Percentiles rank a stretch among this genome's conserved stretches.
Evolutionary conservation across 352 stramenopile species (phyloP).

Genomic region (Globisporangium abappressorium): DNA sequence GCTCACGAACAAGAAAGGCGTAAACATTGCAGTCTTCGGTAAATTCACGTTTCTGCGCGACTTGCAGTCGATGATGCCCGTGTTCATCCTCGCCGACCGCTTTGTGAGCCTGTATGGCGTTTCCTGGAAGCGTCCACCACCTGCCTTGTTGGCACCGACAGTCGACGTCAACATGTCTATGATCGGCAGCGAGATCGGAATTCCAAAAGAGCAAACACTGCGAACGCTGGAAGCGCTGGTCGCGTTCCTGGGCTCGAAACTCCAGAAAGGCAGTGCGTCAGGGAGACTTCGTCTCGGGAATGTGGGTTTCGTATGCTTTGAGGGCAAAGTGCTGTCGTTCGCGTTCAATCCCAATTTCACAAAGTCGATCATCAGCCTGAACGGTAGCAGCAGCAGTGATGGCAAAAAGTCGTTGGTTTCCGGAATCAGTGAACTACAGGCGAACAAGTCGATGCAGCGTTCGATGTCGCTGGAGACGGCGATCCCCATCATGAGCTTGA

Average conservation of each 20-base stretch:
- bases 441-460: background rate
- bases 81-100: conserved; percentile 54
- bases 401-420: background rate
- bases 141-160: conserved; percentile 37
- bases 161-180: conserved; percentile 49
- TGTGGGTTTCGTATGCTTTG: conserved; percentile 40
- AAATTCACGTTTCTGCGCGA: conserved; percentile 63
- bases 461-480: conserved; percentile 7
- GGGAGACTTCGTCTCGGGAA: conserved; percentile 30
- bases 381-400: conserved; percentile 11
- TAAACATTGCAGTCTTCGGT: conserved; percentile 41
- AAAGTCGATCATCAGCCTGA: conserved; percentile 12
- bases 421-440: background rate
- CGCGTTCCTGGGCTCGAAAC: conserved; percentile 36
- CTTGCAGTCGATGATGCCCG: conserved; percentile 23
- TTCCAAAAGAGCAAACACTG: conserved; percentile 41
- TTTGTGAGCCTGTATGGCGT: conserved; percentile 41
- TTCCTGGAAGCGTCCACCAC: conserved; percentile 38
- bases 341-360: conserved; percentile 41
- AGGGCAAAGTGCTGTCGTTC: conserved; percentile 44
- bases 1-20: conserved; percentile 33
- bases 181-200: conserved; percentile 33
- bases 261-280: conserved; percentile 24
- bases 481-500: background rate
- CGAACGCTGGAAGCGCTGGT: conserved; percentile 45